Percentiles rank a stretch among this genome's conserved stretches.
Evolutionary conservation across 805 yeast species (phyloP).

Genomic region (Wickerhamomyces xylosicus): DNA sequence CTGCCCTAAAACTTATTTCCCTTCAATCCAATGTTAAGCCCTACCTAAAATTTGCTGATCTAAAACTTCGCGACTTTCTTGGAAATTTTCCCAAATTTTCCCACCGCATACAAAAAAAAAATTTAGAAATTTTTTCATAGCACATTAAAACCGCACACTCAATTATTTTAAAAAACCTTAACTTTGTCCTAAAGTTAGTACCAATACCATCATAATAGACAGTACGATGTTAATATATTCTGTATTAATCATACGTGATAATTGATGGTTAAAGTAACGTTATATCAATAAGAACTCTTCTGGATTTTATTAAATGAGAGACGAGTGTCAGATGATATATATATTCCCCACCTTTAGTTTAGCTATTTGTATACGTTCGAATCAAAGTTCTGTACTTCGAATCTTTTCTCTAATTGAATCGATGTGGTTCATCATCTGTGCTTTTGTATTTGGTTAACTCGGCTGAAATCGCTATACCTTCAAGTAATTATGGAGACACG

Average conservation of each 20-base stretch:
- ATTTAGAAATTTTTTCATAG: neutral
- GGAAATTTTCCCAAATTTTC: no score
- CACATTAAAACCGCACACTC: neutral
- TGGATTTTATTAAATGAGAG: neutral
- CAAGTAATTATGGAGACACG: no score
- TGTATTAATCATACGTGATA: neutral
- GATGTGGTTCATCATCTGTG: no score
- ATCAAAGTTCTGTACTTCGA: neutral
- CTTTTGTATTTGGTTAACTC: no score
- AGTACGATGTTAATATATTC: neutral
- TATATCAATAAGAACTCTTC: neutral
- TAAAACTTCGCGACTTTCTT: neutral
- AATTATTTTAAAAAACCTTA: neutral
- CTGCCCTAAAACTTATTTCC: no score
- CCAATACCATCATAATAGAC: neutral
- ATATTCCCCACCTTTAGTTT: no score
- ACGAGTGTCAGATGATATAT: neutral
- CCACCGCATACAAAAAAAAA: neutral
- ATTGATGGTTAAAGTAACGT: neutral
- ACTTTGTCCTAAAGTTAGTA: neutral
- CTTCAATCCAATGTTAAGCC: no score
- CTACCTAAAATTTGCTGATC: no score
- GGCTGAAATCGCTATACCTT: no score
- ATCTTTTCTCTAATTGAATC: no score
- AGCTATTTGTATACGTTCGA: neutral